Base-by-base conservation (phyloP, 352 stramenopile species). In the Pythium pyrilobum region DNA sequence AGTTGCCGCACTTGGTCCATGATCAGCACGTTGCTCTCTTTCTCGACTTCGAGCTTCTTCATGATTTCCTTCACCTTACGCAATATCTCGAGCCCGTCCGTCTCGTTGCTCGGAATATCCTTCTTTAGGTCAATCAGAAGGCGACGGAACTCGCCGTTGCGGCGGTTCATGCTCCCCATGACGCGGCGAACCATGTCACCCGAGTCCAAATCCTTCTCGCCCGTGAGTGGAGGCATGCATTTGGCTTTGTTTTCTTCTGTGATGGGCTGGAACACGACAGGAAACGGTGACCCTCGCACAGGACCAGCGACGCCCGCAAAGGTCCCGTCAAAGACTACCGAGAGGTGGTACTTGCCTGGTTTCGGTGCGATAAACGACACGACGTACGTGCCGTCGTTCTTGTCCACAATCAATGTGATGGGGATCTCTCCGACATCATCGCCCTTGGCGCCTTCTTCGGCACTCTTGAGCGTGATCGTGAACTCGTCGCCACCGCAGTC, bases 401-500 rank as follows among this genome's bases (percentile, higher is more conserved):
- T 92, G 66, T 99, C 95, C 23, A 71, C 25, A 38, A 92, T 72
- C 5, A 62, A 71, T 23, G 55, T 69, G 56, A 75, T 76, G 12
- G 39, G 21, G 29, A 61, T 43, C 4, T 71, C 60, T 51, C 69
- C 38, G 2, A 63, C 62, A 13, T 76, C 63, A 40, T 81, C 65
- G 41, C 57, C 46, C 54, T 72, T 82, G 8, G 59, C 57, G 21
- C 65, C 62, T 27, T 69, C 58, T 6, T 85, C 77, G 1, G 54
- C 21, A 21, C 55, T 72, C 49, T 66, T 79, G 1, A 96, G 46
- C 7, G 56, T 63, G 25, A 98, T 77, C 21, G 64, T 77, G 62
- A 98, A 99, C 52, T 98, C 88, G 54, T 98, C 96, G 25, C 96
- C 96, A 20, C 96, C 96, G 44, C 90, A 98, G 31, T 96, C 82